phyloP scores from a whole-genome alignment of 805 yeast genomes.

The Maudiozyma bulderi region DNA sequence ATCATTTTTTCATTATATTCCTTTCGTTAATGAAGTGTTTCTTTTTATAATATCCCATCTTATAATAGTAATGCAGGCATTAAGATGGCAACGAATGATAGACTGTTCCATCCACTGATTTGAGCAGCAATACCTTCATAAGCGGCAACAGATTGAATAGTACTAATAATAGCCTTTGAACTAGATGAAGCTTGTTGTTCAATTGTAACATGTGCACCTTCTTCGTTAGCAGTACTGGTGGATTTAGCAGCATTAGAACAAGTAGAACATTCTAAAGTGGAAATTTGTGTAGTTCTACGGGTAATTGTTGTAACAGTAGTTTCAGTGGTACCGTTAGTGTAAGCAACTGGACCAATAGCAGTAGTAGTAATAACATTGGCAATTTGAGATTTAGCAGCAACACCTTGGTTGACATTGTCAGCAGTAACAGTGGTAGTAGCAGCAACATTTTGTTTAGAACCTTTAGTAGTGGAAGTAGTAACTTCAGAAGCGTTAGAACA shows the following conservation, averaged over 20 bases:
- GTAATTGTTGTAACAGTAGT: background rate
- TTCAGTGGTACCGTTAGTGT: background rate
- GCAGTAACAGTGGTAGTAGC: background rate
- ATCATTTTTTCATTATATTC: too few species aligned
- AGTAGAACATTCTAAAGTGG: background rate
- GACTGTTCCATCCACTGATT: background rate
- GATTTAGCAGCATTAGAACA: constrained; percentile 1
- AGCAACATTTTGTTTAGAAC: background rate
- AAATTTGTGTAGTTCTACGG: background rate
- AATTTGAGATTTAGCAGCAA: constrained; percentile 4
- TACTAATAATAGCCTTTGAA: background rate
- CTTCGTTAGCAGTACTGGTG: background rate
- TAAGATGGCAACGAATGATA: background rate
- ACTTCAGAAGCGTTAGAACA: background rate
- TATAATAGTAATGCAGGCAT: background rate
- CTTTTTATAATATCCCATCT: background rate
- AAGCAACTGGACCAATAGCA: constrained; percentile 1
- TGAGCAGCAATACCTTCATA: background rate
- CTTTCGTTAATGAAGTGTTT: too few species aligned
- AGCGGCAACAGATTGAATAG: background rate
- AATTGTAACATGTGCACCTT: background rate
- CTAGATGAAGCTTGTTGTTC: background rate
- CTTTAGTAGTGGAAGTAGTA: background rate
- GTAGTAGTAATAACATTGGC: constrained; percentile 6
- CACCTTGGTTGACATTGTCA: background rate